Conservation (phyloP, 371 early-diverging fungal genomes). For the Mucor velutinosus region DNA sequence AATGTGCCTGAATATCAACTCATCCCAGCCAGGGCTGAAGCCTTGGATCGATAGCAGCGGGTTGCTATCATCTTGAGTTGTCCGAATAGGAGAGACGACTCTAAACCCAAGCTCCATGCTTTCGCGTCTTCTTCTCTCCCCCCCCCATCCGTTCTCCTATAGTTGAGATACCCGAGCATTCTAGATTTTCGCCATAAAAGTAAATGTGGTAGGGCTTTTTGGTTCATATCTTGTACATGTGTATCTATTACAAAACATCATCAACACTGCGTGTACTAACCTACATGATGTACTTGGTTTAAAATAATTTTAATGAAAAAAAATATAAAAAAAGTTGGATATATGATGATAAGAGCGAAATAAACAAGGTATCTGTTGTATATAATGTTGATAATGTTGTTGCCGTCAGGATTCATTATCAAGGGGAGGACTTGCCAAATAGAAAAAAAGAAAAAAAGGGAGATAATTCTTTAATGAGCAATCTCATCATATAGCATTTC, state of each 20-base stretch:
- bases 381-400: background rate
- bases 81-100: background rate
- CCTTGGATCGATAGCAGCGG: too few species aligned
- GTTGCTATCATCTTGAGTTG: too few species aligned
- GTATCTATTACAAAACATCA: background rate
- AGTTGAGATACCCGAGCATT: constrained; percentile 5
- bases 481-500: constrained; percentile 53
- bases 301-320: background rate
- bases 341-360: background rate
- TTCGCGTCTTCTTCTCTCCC: too few species aligned
- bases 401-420: background rate
- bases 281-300: background rate
- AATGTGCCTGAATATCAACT: too few species aligned
- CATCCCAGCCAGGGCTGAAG: too few species aligned
- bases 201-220: background rate
- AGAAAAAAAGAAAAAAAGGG: background rate
- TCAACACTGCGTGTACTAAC: background rate
- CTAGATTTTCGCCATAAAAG: constrained; percentile 9
- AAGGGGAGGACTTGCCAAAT: background rate
- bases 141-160: background rate
- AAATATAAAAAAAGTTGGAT: background rate
- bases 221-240: background rate
- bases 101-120: background rate
- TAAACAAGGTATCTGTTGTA: constrained; percentile 5
- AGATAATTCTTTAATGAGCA: constrained; percentile 25